Evolutionary conservation across 164 flowering plant species (phyloP), one percentile per base, ranked within the genome.

Genomic region (Taxillus chinensis): DNA sequence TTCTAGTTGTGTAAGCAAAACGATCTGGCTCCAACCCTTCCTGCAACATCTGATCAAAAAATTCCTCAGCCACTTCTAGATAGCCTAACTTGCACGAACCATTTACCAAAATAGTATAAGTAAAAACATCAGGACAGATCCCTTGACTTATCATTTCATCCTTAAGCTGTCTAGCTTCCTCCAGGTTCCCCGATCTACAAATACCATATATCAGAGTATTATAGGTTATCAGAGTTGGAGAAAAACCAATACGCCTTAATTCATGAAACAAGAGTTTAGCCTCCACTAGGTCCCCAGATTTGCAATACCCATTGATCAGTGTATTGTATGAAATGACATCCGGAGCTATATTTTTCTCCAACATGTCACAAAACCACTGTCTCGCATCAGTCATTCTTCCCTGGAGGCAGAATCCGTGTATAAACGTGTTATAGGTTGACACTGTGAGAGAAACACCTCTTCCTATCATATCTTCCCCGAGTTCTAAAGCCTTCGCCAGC

Each of bases 241-340:
- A 40, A 5, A 83, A 69, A 27, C 61, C 56, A 45, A 54, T 72
- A 42, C 50, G 39, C 56, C 63, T 73, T 43, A 86, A 65, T 55
- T 84, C 82, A 43, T 76, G 75, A 59, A 86, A 76, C 71, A 88
- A 76, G 5, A 58, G 63, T 58, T 81, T 75, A 39, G 96, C 88
- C 65, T 83, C 80, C 42, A 39, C 45, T 40, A 83, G 50, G 58
- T 79, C 67, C 45, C 86, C 83, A 46, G 67, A 42, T 70, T 65
- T 75, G 70, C 92, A 81, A 64, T 86, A 80, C n/a, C 92, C 96
- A 71, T 80, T 70, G 40, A 88, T 82, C 60, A 88, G 62, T 62
- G 64, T 76, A 56, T 88, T 88, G 67, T 75, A 86, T 0, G 96
- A 81, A 55, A 81, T 48, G 54, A 88, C 55, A 77, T 88, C 84